These are phyloP conservation scores for Cucurbita moschata DNA, from an alignment of 306 rosid genomes.

Conservation along the genomic window DNA sequence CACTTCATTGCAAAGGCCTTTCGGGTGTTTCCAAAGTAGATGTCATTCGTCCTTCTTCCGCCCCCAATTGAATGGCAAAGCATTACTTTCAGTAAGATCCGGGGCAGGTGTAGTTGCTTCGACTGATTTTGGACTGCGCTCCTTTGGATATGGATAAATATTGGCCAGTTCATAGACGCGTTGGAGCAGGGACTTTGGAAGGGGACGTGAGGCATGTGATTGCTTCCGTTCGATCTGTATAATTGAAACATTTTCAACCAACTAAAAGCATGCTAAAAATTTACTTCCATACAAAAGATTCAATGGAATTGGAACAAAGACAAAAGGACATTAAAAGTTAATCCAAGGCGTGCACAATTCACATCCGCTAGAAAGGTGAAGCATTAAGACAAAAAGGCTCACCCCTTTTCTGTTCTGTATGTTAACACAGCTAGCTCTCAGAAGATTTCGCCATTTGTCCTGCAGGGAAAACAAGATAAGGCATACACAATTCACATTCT, in stretches of 20 bases:
- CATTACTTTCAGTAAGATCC: conserved; percentile 18
- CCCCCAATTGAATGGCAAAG: conserved; percentile 18
- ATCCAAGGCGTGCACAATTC: not conserved
- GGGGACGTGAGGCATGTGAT: conserved; percentile 28
- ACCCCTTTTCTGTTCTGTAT: conserved; percentile 47
- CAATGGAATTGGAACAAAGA: not conserved
- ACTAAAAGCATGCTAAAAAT: not conserved
- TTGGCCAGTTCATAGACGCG: conserved; percentile 77
- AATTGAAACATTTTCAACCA: conserved; percentile 7
- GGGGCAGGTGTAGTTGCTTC: conserved; percentile 10
- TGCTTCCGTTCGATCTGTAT: conserved; percentile 52
- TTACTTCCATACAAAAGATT: not conserved
- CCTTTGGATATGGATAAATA: conserved; percentile 77
- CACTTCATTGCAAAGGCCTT: conserved; percentile 15
- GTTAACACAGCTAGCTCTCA: conserved; percentile 43
- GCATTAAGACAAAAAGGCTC: conserved; percentile 5
- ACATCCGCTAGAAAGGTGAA: not conserved
- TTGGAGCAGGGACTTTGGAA: conserved; percentile 46
- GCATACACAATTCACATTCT: too few relatives aligned
- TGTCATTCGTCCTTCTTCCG: conserved; percentile 33
- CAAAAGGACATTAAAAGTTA: not conserved
- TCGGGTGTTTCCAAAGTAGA: conserved; percentile 19
- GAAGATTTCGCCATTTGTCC: conserved; percentile 98
- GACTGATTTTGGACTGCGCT: conserved; percentile 18
- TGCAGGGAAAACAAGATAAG: conserved; percentile 23